A percentile compares a stretch with the other conserved stretches of the same genome.
These are phyloP conservation scores for Seiridium unicorne DNA, from an alignment of 2,329 filamentous ascomycete genomes.

Conservation along the genomic window DNA sequence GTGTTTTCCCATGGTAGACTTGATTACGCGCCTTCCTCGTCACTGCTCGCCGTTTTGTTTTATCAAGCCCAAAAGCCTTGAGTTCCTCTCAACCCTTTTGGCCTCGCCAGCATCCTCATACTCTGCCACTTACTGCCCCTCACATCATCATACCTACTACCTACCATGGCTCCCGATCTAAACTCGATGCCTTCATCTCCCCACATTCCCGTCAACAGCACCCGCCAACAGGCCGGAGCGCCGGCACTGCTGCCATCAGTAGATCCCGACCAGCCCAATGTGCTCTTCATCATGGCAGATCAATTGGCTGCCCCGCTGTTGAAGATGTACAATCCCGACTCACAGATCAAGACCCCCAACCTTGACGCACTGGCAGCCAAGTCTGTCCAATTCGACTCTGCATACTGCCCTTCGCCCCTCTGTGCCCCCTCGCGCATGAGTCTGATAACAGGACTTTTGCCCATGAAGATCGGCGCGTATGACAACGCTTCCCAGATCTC, in stretches of 20 bases:
- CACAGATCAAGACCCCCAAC: conserved; percentile 89
- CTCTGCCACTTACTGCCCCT: background rate
- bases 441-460: conserved; percentile 89
- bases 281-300: conserved; percentile 95
- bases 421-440: conserved; percentile 92
- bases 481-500: conserved; percentile 86
- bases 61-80: background rate
- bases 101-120: background rate
- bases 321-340: conserved; percentile 86
- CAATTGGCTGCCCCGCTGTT: conserved; percentile 88
- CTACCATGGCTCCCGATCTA: conserved; percentile 68
- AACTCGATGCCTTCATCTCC: conserved; percentile 66
- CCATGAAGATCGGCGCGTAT: conserved; percentile 87
- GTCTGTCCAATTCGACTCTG: conserved; percentile 88
- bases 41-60: background rate
- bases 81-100: background rate
- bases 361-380: conserved; percentile 78
- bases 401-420: conserved; percentile 90
- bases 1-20: conserved; percentile 7
- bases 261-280: conserved; percentile 61
- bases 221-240: background rate
- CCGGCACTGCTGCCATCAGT: conserved; percentile 1
- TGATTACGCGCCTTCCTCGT: background rate
- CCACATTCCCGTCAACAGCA: conserved; percentile 15
- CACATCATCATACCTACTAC: conserved; percentile 4